Base-by-base conservation (phyloP, 1,284 basidiomycete genomes). In the Cystobasidium pallidum region DNA sequence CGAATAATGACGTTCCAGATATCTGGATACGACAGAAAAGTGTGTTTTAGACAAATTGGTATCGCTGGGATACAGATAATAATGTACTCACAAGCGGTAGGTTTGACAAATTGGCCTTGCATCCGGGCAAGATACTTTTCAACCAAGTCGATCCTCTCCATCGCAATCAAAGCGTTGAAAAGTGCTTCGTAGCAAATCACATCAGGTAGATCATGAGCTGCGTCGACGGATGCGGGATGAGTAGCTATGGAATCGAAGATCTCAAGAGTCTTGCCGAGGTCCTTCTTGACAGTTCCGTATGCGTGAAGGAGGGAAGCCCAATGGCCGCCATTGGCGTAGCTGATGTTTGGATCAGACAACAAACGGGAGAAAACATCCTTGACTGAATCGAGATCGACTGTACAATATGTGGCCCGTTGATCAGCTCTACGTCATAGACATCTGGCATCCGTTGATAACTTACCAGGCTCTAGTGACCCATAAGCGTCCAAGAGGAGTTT, bases 51-150 rank as follows among this genome's bases (percentile, higher is more conserved):
- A n/a, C n/a, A n/a, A n/a, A n/a, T n/a, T n/a, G n/a, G n/a, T n/a
- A 47, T n/a, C 51, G 19, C 24, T 11, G 24, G 0, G 34, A 6
- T 19, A 55, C 80, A 79, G 89, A 89, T 83, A 99, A 98, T 77
- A 97, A 83, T 74, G 91, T 84, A 82, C 99, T 99, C 54, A 90
- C 91, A 99, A 0, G 96, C 95, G 0, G 95, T 99, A 86, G 93
- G 89, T 77, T 90, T 89, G 8, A 94, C 86, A 36, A 88, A 87
- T 1, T 85, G 84, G 0, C 81, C 78, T 47, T 82, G 81, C 84
- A 99, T 88, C 72, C 86, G 86, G 28, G 83, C 80, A 45, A 90
- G 81, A 79, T 92, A 92, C 21, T 82, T 76, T 0, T 89, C 87
- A 36, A 95, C 86, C 64, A 96, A 86, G 77, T 94, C 92, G 65